Percentiles rank a stretch among this genome's conserved stretches.
Conservation (phyloP, 1,139 yeast species). For the Hemisphaericaspora lyxosophila region DNA sequence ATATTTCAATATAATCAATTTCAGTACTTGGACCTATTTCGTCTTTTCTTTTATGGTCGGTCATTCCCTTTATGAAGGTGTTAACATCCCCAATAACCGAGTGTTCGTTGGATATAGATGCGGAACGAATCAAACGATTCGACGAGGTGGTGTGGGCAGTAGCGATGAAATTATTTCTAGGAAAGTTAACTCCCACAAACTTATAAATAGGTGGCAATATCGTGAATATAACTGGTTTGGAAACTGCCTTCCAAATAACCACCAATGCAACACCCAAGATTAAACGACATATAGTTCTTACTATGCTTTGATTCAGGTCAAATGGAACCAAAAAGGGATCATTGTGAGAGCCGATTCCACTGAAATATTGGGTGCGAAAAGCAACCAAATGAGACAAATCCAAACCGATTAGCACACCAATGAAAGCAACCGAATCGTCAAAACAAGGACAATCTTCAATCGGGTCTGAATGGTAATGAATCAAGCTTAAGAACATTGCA, state of each 20-base stretch:
- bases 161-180: slow-evolving; percentile 38
- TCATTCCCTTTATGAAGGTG: slow-evolving; percentile 31
- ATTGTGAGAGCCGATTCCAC: slow-evolving; percentile 16
- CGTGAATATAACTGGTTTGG: slow-evolving; percentile 62
- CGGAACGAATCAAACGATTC: slow-evolving; percentile 38
- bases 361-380: slow-evolving; percentile 26
- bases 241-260: slow-evolving; percentile 63
- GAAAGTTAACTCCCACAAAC: slow-evolving; percentile 40
- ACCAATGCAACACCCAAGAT: slow-evolving; percentile 60
- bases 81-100: slow-evolving; percentile 37
- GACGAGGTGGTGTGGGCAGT: slow-evolving; percentile 40
- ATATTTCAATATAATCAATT: slow-evolving; percentile 44
- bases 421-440: slow-evolving; percentile 91
- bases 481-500: slow-evolving; percentile 45
- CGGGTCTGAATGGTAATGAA: slow-evolving; percentile 79
- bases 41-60: slow-evolving; percentile 26
- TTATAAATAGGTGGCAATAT: slow-evolving; percentile 50
- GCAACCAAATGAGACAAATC: slow-evolving; percentile 56
- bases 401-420: slow-evolving; percentile 83
- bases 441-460: slow-evolving; percentile 95
- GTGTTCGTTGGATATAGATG: slow-evolving; percentile 39
- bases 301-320: slow-evolving; percentile 40
- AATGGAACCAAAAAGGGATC: slow-evolving; percentile 44
- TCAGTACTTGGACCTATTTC: slow-evolving; percentile 42
- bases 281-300: slow-evolving; percentile 45